These are phyloP conservation scores for Syzygium aromaticum DNA, from an alignment of 345 rosid genomes.

Conservation along the genomic window DNA sequence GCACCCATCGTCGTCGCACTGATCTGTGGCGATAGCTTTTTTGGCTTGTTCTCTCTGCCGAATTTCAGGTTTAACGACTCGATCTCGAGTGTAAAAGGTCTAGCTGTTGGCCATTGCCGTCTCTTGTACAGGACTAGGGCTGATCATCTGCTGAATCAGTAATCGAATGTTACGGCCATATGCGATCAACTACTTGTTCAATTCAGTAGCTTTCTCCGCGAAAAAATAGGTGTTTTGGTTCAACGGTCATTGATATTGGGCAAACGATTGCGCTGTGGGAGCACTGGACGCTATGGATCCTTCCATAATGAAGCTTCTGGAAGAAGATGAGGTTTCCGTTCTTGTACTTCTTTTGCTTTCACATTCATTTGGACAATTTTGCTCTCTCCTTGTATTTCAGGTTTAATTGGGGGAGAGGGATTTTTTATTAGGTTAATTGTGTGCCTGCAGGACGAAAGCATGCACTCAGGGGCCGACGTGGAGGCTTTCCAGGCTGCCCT, in stretches of 20 bases:
- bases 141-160: neutral
- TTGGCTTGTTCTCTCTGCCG: neutral
- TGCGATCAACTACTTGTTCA: neutral
- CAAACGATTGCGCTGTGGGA: neutral
- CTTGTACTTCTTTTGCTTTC: neutral
- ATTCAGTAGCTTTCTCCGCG: neutral
- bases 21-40: neutral
- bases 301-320: constrained; percentile 86
- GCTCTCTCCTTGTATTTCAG: neutral
- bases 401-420: neutral
- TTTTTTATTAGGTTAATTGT: neutral
- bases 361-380: neutral
- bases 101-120: neutral
- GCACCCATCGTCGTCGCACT: neutral
- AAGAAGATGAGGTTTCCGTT: constrained; percentile 58
- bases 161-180: neutral
- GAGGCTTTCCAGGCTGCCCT: constrained; percentile 93
- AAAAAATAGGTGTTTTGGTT: neutral
- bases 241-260: neutral
- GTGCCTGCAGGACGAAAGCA: constrained; percentile 51
- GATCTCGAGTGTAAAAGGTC: neutral
- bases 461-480: constrained; percentile 98
- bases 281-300: constrained; percentile 48
- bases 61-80: neutral
- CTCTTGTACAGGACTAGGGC: neutral